phyloP scores from a whole-genome alignment of 2,329 filamentous ascomycete genomes.

The Scedosporium dehoogii region DNA sequence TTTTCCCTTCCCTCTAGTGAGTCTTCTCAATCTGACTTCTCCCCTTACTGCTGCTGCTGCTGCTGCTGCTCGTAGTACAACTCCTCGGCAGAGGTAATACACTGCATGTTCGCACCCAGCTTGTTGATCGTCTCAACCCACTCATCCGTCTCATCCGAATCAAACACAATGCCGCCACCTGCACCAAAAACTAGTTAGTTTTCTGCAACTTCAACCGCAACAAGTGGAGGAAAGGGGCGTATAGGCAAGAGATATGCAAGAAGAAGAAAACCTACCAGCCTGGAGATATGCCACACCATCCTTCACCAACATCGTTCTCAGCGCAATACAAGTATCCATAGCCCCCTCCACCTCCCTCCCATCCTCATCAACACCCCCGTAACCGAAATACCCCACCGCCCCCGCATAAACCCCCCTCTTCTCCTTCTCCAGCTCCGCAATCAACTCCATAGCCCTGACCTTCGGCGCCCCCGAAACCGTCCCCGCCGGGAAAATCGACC shows the following conservation, averaged over 20 bases:
- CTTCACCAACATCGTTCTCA: slow-evolving; percentile 92
- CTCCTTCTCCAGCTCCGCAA: slow-evolving; percentile 86
- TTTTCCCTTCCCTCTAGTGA: background rate
- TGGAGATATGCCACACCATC: slow-evolving; percentile 88
- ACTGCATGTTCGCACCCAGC: slow-evolving; percentile 78
- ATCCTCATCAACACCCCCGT: slow-evolving; percentile 57
- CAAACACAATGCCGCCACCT: slow-evolving; percentile 87
- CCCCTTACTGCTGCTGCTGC: slow-evolving; percentile 6
- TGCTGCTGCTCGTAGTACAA: slow-evolving; percentile 33
- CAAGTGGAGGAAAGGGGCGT: background rate
- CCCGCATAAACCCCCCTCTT: slow-evolving; percentile 94
- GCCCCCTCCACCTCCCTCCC: slow-evolving; percentile 63
- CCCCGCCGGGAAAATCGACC: slow-evolving; percentile 92
- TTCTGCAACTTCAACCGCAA: background rate
- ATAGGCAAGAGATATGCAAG: background rate
- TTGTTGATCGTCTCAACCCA: slow-evolving; percentile 95
- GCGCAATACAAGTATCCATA: slow-evolving; percentile 77
- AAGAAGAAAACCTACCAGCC: slow-evolving; percentile 36
- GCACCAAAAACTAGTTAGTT: slow-evolving; percentile 5
- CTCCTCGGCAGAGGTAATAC: slow-evolving; percentile 75
- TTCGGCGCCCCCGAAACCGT: slow-evolving; percentile 95
- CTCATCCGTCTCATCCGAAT: slow-evolving; percentile 87
- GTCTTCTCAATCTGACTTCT: background rate
- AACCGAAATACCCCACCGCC: slow-evolving; percentile 94
- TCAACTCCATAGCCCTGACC: slow-evolving; percentile 93